Evolutionary conservation across 306 rosid genomes (phyloP).

Genomic region (Begonia fuchsioides): DNA sequence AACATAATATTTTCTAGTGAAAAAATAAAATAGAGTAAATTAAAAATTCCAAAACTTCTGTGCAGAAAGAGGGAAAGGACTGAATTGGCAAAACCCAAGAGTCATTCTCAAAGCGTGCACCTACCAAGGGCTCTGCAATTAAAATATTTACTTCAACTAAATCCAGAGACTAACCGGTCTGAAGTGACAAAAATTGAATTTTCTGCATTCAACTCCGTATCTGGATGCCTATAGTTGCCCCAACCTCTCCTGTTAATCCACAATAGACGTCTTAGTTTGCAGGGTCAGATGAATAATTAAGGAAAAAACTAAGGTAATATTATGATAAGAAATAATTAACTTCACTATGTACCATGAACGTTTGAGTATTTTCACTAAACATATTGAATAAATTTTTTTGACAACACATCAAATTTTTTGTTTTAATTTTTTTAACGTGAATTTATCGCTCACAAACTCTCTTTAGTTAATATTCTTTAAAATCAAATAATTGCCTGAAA

Average conservation of each 20-base stretch:
- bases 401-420: too few species aligned
- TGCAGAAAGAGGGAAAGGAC: not conserved
- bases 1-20: not conserved
- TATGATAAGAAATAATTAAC: too few species aligned
- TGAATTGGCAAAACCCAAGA: not conserved
- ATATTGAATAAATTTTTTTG: too few species aligned
- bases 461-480: too few species aligned
- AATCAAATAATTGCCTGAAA: too few species aligned
- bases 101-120: not conserved
- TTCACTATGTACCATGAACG: too few species aligned
- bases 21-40: not conserved
- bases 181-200: not conserved
- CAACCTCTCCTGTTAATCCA: slow-evolving; percentile 62
- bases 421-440: too few species aligned
- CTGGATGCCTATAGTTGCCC: slow-evolving; percentile 37
- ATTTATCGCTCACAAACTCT: too few species aligned
- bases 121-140: not conserved
- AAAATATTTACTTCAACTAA: not conserved
- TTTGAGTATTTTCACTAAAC: too few species aligned
- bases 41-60: not conserved
- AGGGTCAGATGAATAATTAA: too few species aligned
- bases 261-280: slow-evolving; percentile 3
- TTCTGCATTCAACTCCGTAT: not conserved
- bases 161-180: slow-evolving; percentile 8
- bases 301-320: too few species aligned